phyloP scores from a whole-genome alignment of 371 early-diverging fungal species.

The Mortierella sp. region DNA sequence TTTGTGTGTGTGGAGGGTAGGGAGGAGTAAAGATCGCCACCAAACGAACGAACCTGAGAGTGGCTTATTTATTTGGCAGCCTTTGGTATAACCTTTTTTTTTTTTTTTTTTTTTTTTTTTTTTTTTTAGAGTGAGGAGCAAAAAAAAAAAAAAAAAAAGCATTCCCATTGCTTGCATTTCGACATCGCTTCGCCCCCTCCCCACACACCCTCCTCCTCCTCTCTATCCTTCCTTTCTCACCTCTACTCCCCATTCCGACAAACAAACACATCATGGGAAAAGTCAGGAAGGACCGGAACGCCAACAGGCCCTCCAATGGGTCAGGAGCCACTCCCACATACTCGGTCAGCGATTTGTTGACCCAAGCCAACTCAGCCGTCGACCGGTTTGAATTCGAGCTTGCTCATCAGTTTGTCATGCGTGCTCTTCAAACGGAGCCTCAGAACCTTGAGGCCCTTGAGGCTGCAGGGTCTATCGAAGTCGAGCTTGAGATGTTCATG shows the following conservation, averaged over 20 bases:
- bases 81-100: too few species aligned
- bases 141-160: background rate
- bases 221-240: background rate
- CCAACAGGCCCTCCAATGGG: slow-evolving; percentile 15
- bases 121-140: background rate
- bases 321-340: slow-evolving; percentile 37
- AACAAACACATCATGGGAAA: slow-evolving; percentile 28
- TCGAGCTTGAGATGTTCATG: slow-evolving; percentile 77
- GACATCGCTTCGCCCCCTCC: background rate
- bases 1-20: too few species aligned
- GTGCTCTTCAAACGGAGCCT: slow-evolving; percentile 75
- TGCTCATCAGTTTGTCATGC: slow-evolving; percentile 76
- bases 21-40: too few species aligned
- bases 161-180: background rate
- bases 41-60: too few species aligned
- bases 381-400: slow-evolving; percentile 79
- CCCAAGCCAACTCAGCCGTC: slow-evolving; percentile 77
- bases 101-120: too few species aligned
- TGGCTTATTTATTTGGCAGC: too few species aligned
- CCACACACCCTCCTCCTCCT: slow-evolving; percentile 2
- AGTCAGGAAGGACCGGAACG: slow-evolving; percentile 36
- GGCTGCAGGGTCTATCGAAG: slow-evolving; percentile 76
- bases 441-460: slow-evolving; percentile 74
- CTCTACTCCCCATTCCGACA: background rate
- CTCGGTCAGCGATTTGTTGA: slow-evolving; percentile 70